Conservation (phyloP, 2,329 filamentous ascomycete species). For the Penicillium psychrosexuale region DNA sequence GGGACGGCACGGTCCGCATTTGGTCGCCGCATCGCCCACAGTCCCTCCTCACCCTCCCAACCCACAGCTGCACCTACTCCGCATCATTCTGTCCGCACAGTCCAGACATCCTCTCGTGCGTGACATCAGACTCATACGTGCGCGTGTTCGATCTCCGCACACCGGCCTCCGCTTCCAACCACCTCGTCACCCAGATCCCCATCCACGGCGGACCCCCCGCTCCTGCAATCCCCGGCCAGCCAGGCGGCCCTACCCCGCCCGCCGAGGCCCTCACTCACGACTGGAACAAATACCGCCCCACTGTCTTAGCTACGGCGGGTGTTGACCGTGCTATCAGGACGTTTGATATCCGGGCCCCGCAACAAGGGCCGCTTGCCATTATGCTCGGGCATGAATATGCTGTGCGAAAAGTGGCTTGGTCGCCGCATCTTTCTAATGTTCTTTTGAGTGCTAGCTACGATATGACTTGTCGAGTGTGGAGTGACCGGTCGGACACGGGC, state of each 20-base stretch:
- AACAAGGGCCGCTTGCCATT: slow-evolving; percentile 67
- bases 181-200: slow-evolving; percentile 76
- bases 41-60: slow-evolving; percentile 80
- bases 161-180: slow-evolving; percentile 80
- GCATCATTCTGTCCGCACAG: slow-evolving; percentile 87
- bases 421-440: slow-evolving; percentile 85
- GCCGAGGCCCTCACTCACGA: slow-evolving; percentile 89
- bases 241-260: slow-evolving; percentile 53
- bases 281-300: slow-evolving; percentile 96
- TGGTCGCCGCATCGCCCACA: slow-evolving; percentile 78
- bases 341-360: slow-evolving; percentile 80
- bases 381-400: slow-evolving; percentile 89
- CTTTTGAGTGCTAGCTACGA: slow-evolving; percentile 90
- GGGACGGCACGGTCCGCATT: slow-evolving; percentile 95
- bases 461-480: slow-evolving; percentile 96
- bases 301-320: slow-evolving; percentile 79
- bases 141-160: slow-evolving; percentile 89
- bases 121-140: slow-evolving; percentile 83
- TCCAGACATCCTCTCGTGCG: slow-evolving; percentile 78
- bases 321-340: slow-evolving; percentile 84
- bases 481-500: slow-evolving; percentile 61
- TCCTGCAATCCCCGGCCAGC: slow-evolving; percentile 35
- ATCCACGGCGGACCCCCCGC: slow-evolving; percentile 68
- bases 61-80: slow-evolving; percentile 91
- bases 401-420: slow-evolving; percentile 81